Conservation (phyloP, 208 protist genomes). For the Trypanosoma rangeli region DNA sequence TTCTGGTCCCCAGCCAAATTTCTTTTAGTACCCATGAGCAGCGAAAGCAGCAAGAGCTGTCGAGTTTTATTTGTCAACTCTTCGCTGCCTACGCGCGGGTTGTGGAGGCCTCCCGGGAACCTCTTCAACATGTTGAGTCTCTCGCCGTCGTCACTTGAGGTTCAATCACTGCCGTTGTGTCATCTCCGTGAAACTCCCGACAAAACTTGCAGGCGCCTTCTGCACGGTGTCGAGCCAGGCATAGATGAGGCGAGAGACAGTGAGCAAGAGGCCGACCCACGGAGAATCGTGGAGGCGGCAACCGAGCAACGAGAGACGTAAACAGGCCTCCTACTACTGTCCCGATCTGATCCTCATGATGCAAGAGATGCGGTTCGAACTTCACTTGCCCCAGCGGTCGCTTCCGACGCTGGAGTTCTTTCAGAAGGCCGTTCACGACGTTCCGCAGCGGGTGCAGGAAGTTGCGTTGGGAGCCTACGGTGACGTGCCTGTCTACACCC, state of each 20-base stretch:
- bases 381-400: conserved; percentile 34
- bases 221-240: background rate
- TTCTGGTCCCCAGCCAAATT: conserved; percentile 5
- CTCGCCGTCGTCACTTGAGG: conserved; percentile 10
- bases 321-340: conserved; percentile 30
- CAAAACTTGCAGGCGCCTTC: conserved; percentile 4
- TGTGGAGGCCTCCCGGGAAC: background rate
- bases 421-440: conserved; percentile 58
- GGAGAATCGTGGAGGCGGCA: conserved; percentile 5
- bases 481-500: conserved; percentile 58
- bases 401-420: conserved; percentile 54
- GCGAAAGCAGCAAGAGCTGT: background rate
- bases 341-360: conserved; percentile 61
- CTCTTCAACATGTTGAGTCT: conserved; percentile 9
- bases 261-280: background rate
- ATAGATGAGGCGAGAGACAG: background rate
- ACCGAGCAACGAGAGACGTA: background rate
- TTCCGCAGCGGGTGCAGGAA: conserved; percentile 38
- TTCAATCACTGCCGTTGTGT: conserved; percentile 15
- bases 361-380: conserved; percentile 33
- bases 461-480: conserved; percentile 35
- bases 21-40: background rate
- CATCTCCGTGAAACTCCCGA: conserved; percentile 8
- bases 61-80: conserved; percentile 15
- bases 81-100: conserved; percentile 24